These are phyloP conservation scores for Prunus davidiana DNA, from an alignment of 306 rosid genomes.

Conservation along the genomic window DNA sequence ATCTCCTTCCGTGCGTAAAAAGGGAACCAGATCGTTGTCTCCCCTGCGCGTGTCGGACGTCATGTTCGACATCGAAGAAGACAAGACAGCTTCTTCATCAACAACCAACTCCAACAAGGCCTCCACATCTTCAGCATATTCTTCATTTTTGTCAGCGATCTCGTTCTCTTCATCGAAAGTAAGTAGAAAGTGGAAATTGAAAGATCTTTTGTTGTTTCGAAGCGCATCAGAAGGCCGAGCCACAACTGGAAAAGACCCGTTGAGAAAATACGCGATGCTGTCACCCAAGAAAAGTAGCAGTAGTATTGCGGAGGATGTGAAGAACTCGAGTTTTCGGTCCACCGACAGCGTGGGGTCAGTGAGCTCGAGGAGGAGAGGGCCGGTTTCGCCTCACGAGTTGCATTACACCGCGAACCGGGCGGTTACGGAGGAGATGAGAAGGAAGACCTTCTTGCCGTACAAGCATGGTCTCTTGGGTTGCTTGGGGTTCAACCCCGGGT, in stretches of 20 bases:
- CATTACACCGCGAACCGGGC: slow-evolving; percentile 90
- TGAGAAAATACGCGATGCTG: slow-evolving; percentile 42
- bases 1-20: slow-evolving; percentile 33
- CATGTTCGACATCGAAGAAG: slow-evolving; percentile 36
- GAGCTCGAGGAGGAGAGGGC: slow-evolving; percentile 54
- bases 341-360: slow-evolving; percentile 60
- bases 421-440: slow-evolving; percentile 82
- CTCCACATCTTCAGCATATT: slow-evolving; percentile 24
- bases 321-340: slow-evolving; percentile 74
- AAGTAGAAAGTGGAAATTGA: slow-evolving; percentile 66
- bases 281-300: slow-evolving; percentile 38
- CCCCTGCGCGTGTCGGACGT: slow-evolving; percentile 73
- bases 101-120: slow-evolving; percentile 8
- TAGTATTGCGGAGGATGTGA: slow-evolving; percentile 38
- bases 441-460: slow-evolving; percentile 83
- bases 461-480: slow-evolving; percentile 85
- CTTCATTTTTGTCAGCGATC: slow-evolving; percentile 57
- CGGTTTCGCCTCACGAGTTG: slow-evolving; percentile 79
- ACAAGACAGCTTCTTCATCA: slow-evolving; percentile 29
- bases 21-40: slow-evolving; percentile 69
- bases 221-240: slow-evolving; percentile 90
- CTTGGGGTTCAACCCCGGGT: slow-evolving; percentile 62
- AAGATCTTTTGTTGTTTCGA: slow-evolving; percentile 68
- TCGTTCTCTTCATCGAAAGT: slow-evolving; percentile 49
- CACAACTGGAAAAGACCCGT: slow-evolving; percentile 46